These are phyloP conservation scores for Blastobotrys apis DNA, from an alignment of 1,139 yeast genomes.

Conservation along the genomic window DNA sequence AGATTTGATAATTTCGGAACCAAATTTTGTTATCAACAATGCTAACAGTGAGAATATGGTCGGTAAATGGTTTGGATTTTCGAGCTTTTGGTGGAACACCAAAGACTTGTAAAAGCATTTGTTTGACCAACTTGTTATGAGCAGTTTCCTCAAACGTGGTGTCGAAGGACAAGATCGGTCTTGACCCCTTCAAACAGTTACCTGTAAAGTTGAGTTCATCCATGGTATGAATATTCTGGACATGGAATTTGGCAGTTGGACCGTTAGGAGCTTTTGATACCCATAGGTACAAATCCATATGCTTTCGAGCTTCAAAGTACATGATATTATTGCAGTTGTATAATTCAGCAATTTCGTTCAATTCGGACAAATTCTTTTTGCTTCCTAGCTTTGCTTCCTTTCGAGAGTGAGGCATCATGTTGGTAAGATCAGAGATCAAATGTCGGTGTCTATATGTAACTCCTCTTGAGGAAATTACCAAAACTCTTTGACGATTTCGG, in stretches of 20 bases:
- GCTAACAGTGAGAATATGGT: slow-evolving; percentile 90
- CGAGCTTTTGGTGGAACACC: slow-evolving; percentile 98
- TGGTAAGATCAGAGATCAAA: slow-evolving; percentile 72
- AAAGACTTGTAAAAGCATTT: slow-evolving; percentile 76
- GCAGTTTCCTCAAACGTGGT: slow-evolving; percentile 60
- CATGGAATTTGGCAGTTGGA: slow-evolving; percentile 89
- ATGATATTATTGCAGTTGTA: slow-evolving; percentile 95
- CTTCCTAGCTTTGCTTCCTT: slow-evolving; percentile 95
- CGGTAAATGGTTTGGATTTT: slow-evolving; percentile 89
- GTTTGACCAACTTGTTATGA: slow-evolving; percentile 74
- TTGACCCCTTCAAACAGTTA: slow-evolving; percentile 89
- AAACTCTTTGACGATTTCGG: slow-evolving; percentile 45
- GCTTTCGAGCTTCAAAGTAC: slow-evolving; percentile 95
- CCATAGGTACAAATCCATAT: slow-evolving; percentile 93
- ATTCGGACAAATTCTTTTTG: slow-evolving; percentile 80
- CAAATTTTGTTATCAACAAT: slow-evolving; percentile 92
- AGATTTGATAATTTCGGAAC: slow-evolving; percentile 92
- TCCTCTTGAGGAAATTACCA: slow-evolving; percentile 91
- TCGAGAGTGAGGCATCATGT: slow-evolving; percentile 88
- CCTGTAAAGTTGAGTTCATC: slow-evolving; percentile 96
- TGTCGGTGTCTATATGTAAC: slow-evolving; percentile 92
- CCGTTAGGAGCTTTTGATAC: slow-evolving; percentile 96
- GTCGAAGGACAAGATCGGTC: slow-evolving; percentile 93
- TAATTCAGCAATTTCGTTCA: slow-evolving; percentile 93
- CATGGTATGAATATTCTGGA: slow-evolving; percentile 92